Evolutionary conservation across 2,329 filamentous ascomycete species (phyloP).

Genomic region (Calycina marina): DNA sequence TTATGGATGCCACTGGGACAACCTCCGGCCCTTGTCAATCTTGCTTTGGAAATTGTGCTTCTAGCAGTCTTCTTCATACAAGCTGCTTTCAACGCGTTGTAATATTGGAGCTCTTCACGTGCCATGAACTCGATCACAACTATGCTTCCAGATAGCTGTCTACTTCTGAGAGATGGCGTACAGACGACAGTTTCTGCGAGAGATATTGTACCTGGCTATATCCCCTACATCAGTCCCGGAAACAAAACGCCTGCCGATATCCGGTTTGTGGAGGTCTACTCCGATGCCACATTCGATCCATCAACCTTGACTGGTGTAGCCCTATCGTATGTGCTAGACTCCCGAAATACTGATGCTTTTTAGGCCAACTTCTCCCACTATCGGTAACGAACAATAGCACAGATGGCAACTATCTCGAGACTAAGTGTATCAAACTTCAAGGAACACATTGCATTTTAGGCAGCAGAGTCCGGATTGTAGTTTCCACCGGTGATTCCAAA

Average conservation of each 20-base stretch:
- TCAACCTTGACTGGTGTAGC: conserved; percentile 51
- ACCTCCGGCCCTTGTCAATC: conserved; percentile 56
- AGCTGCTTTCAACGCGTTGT: conserved; percentile 54
- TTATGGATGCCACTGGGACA: conserved; percentile 63
- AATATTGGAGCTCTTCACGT: conserved; percentile 61
- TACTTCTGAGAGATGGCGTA: conserved; percentile 45
- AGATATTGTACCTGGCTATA: conserved; percentile 58
- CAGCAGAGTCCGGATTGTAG: conserved; percentile 49
- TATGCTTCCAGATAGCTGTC: conserved; percentile 63
- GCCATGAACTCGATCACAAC: conserved; percentile 70
- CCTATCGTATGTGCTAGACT: not conserved
- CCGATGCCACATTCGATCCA: conserved; percentile 58
- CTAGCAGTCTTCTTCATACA: conserved; percentile 54
- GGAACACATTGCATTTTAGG: conserved; percentile 68
- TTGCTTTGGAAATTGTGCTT: conserved; percentile 60
- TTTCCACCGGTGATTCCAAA: conserved; percentile 63
- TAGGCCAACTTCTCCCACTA: conserved; percentile 51
- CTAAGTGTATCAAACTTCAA: conserved; percentile 59
- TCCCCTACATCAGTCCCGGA: conserved; percentile 53
- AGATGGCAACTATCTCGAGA: conserved; percentile 64
- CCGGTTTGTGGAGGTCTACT: conserved; percentile 52
- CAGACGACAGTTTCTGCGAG: conserved; percentile 34
- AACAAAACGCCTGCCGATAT: conserved; percentile 64
- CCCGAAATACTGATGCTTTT: conserved; percentile 1
- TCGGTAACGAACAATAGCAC: conserved; percentile 49